Evolutionary conservation across 2,329 filamentous ascomycete genomes (phyloP), one percentile per base, ranked within the genome.

Genomic region (Aspergillus thermomutatus): DNA sequence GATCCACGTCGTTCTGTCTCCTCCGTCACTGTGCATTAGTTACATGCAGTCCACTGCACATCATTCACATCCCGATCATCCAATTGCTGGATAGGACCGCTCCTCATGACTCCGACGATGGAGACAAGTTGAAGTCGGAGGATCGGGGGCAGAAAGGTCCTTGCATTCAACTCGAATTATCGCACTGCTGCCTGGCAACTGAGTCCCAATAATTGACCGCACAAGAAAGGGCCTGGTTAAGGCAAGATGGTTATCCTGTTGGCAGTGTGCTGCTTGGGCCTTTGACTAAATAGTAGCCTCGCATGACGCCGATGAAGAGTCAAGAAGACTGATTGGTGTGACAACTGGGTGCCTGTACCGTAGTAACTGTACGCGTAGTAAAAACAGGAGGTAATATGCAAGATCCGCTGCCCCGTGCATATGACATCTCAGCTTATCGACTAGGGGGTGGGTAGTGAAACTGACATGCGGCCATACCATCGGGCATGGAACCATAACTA

Each of bases 351-450:
- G 43, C 21, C 43, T 19, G 40, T 5, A 1, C 34, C 5, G 34
- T 43, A 43, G 40, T 43, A 23, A 26, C 43, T 46, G 43, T 26
- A 7, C 14, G 14, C 31, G 31, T 14, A 34, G 31, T 17, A 2
- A 14, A 17, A 17, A 7, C 43, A 46, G 10, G 19, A 17, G 43
- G 43, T 51, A 52, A 45, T 51, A 60, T 62, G 61, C 60, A 60
- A 64, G 64, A 65, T 62, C 55, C 60, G 55, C 59, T 57, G 55
- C 50, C 58, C 58, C 57, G 53, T 69, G 68, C 69, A 71, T 70
- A 72, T 71, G 68, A 72, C 65, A 69, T 72, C 67, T 68, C 60
- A 66, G 47, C 54, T 63, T 51, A 47, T 56, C 56, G 52, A 54
- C 54, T 57, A 55, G 60, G 55, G 57, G 55, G 55, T 43, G 46